These are phyloP conservation scores for Penicillium concentricum DNA, from an alignment of 2,329 filamentous ascomycete genomes.

Conservation along the genomic window DNA sequence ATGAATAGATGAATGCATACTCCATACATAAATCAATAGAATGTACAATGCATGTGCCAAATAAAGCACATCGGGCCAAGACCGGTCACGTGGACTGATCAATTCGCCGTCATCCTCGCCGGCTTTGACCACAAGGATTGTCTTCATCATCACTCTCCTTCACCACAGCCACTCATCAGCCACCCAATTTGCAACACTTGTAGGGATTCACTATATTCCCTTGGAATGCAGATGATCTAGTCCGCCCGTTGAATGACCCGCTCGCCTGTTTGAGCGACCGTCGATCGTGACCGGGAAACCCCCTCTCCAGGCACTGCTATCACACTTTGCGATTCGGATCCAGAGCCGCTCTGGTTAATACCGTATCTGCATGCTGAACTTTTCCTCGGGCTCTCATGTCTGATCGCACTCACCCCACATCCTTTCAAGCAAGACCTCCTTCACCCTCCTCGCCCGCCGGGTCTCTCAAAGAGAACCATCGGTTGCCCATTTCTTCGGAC, in stretches of 20 bases:
- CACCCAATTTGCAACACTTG: slow-evolving; percentile 11
- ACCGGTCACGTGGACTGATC: slow-evolving; percentile 5
- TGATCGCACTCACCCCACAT: slow-evolving; percentile 34
- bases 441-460: slow-evolving; percentile 46
- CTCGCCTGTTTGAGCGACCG: slow-evolving; percentile 36
- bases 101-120: slow-evolving; percentile 18
- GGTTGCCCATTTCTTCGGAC: slow-evolving; percentile 30
- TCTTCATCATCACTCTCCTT: slow-evolving; percentile 17
- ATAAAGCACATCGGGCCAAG: slow-evolving; percentile 6
- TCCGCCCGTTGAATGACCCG: slow-evolving; percentile 33
- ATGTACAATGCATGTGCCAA: slow-evolving; percentile 8
- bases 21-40: neutral
- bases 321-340: slow-evolving; percentile 20
- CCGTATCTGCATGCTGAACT: slow-evolving; percentile 14
- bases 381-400: slow-evolving; percentile 36
- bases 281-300: slow-evolving; percentile 32
- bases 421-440: slow-evolving; percentile 40
- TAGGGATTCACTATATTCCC: slow-evolving; percentile 14
- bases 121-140: slow-evolving; percentile 17
- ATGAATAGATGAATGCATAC: neutral
- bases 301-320: slow-evolving; percentile 24
- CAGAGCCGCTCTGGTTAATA: slow-evolving; percentile 16
- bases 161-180: slow-evolving; percentile 19
- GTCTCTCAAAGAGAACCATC: slow-evolving; percentile 37
- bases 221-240: slow-evolving; percentile 38